Evolutionary conservation across 306 rosid genomes (phyloP).

Genomic region (Quercus parvula): DNA sequence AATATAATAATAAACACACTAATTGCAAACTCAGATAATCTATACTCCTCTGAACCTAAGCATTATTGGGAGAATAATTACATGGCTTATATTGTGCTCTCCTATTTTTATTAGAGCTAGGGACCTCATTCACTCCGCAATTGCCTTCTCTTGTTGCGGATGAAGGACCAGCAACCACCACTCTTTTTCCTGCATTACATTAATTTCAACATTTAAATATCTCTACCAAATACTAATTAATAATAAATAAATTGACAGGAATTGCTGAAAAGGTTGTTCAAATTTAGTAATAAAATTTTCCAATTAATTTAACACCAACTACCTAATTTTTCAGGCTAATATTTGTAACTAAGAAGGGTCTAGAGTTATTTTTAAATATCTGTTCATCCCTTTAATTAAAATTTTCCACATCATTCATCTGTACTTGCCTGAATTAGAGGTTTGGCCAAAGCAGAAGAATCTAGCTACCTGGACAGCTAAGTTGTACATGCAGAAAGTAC

Average conservation of each 20-base stretch:
- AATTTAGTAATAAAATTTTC: neutral
- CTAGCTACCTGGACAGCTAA: neutral
- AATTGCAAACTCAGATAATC: neutral
- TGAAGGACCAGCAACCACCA: slow-evolving; percentile 39
- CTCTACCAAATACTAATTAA: neutral
- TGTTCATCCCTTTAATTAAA: neutral
- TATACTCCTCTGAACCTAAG: slow-evolving; percentile 9
- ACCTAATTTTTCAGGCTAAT: neutral
- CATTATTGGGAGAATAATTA: slow-evolving; percentile 9
- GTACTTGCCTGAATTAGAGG: neutral
- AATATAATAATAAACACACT: neutral
- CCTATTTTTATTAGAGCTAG: neutral
- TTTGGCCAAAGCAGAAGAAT: neutral
- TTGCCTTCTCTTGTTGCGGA: slow-evolving; percentile 25
- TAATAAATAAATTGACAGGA: neutral
- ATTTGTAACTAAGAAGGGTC: neutral
- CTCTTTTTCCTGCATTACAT: slow-evolving; percentile 44
- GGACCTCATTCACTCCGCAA: slow-evolving; percentile 17
- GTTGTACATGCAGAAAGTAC: neutral
- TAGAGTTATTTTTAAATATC: too few relatives aligned
- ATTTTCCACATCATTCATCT: neutral
- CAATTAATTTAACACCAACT: neutral
- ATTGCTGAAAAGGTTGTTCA: too few relatives aligned
- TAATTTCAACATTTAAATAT: neutral
- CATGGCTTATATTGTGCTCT: neutral